Conservation (phyloP, 208 protist genomes). For the Wallacemonas sp. region DNA sequence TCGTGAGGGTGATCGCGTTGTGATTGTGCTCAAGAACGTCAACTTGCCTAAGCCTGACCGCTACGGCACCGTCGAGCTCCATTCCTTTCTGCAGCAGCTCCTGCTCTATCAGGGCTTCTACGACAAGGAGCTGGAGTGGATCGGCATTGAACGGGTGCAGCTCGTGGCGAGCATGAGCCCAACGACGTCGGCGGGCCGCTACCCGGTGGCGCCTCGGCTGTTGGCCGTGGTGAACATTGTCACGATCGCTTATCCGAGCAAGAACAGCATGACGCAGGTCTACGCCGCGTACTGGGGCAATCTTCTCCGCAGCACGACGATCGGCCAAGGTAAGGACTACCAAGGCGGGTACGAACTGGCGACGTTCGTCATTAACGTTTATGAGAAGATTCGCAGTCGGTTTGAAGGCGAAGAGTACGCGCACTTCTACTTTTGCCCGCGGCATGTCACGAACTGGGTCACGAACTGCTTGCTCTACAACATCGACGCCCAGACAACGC, state of each 20-base stretch:
- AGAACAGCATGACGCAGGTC: slow-evolving; percentile 86
- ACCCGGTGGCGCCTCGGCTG: slow-evolving; percentile 93
- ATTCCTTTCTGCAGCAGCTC: slow-evolving; percentile 97
- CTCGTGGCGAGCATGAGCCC: slow-evolving; percentile 96
- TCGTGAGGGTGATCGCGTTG: slow-evolving; percentile 91
- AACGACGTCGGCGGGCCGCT: slow-evolving; percentile 84
- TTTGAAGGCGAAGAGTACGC: slow-evolving; percentile 95
- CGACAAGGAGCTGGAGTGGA: slow-evolving; percentile 96
- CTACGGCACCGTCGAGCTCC: slow-evolving; percentile 97
- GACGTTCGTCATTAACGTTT: slow-evolving; percentile 93
- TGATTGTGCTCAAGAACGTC: slow-evolving; percentile 96
- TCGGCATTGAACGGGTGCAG: slow-evolving; percentile 93
- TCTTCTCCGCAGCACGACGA: slow-evolving; percentile 59
- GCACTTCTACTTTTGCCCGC: slow-evolving; percentile 97
- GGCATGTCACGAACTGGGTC: slow-evolving; percentile 95
- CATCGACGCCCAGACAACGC: slow-evolving; percentile 80
- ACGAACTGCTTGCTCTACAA: slow-evolving; percentile 92
- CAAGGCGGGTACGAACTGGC: slow-evolving; percentile 84
- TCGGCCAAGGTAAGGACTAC: slow-evolving; percentile 67
- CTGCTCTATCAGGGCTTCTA: slow-evolving; percentile 97
- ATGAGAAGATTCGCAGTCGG: slow-evolving; percentile 83
- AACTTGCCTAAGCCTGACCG: slow-evolving; percentile 98
- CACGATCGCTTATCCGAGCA: slow-evolving; percentile 91
- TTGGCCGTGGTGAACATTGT: slow-evolving; percentile 93
- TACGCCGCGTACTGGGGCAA: slow-evolving; percentile 90